Base-by-base conservation (phyloP, 1,139 yeast genomes). In the Candida glucosophila region DNA sequence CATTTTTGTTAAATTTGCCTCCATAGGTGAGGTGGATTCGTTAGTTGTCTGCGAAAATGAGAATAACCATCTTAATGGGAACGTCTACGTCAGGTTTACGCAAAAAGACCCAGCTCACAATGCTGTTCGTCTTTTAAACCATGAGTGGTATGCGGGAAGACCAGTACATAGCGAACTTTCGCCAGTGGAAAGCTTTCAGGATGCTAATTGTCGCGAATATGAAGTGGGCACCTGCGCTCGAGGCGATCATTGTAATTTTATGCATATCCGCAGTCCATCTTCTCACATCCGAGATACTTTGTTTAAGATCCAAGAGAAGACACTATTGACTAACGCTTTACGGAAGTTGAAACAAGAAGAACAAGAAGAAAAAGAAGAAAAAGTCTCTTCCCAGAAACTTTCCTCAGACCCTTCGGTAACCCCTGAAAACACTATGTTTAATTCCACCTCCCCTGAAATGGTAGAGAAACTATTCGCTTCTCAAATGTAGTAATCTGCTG, bases 111-210 rank as follows among this genome's bases (percentile, higher is more conserved):
- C 67, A 23, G 95, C 96, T 0, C 59, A 58, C 23, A 52, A 50
- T 25, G 90, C 88, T 1, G 64, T 70, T 23, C 66, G 67, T 23
- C 59, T 55, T 26, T 67, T 86, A 41, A 82, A 82, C 45, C 69
- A 74, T 23, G 70, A 92, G 32, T 88, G 96, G 96, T 88, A 73
- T 45, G 74, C 74, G 29, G 76, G 73, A 6, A 56, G 77, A 31
- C 97, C 97, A 0, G 75, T 88, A 0, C 81, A 77, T 48, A 75
- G 88, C 43, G 93, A 83, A 40, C 58, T 83, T 22, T 72, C 86
- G 13, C 93, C 95, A 5, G 92, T 82, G 15, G 58, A 67, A 3
- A 75, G 69, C 43, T 73, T 83, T 39, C 58, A 65, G 22, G 93
- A 80, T 32, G 83, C 94, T 9, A 68, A 74, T 29, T 88, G 97